Evolutionary conservation across 73 alveolate species (phyloP).

Genomic region (Breviolum minutum): DNA sequence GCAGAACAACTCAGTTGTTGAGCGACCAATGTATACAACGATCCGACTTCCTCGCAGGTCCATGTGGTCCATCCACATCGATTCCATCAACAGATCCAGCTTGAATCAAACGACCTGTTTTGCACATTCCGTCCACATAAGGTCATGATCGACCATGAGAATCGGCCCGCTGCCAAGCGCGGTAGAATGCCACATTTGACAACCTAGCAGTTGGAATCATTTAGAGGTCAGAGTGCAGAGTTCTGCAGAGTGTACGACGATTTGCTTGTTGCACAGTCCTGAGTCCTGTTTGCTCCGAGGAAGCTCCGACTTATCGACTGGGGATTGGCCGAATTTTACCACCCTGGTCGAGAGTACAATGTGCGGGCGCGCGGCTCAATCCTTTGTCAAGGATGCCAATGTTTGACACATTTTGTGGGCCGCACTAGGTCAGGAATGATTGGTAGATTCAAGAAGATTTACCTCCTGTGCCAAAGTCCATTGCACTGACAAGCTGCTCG

Average conservation of each 20-base stretch:
- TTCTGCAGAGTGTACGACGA: not conserved
- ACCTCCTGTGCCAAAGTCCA: not conserved
- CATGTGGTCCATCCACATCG: too few species aligned
- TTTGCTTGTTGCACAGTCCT: not conserved
- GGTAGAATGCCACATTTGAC: not conserved
- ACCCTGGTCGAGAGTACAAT: conserved; percentile 98
- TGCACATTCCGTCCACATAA: not conserved
- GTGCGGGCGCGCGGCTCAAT: conserved; percentile 97
- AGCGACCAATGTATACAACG: not conserved
- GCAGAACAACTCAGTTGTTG: not conserved
- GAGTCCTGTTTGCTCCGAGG: conserved; percentile 62
- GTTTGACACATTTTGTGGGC: not conserved
- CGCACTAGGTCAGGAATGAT: too few species aligned
- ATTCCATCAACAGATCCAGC: too few species aligned
- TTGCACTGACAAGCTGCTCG: not conserved
- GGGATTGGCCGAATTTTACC: conserved; percentile 99
- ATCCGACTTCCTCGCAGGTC: not conserved
- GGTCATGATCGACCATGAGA: conserved; percentile 95
- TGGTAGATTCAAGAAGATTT: not conserved
- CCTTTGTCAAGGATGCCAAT: not conserved
- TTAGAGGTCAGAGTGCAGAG: not conserved
- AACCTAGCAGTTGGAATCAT: not conserved
- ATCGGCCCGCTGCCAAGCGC: not conserved
- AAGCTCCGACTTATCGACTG: conserved; percentile 99
- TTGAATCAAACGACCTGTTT: too few species aligned